Percentiles rank a stretch among this genome's conserved stretches.
Conservation (phyloP, 345 rosid genomes). For the Rubroshorea leprosula region DNA sequence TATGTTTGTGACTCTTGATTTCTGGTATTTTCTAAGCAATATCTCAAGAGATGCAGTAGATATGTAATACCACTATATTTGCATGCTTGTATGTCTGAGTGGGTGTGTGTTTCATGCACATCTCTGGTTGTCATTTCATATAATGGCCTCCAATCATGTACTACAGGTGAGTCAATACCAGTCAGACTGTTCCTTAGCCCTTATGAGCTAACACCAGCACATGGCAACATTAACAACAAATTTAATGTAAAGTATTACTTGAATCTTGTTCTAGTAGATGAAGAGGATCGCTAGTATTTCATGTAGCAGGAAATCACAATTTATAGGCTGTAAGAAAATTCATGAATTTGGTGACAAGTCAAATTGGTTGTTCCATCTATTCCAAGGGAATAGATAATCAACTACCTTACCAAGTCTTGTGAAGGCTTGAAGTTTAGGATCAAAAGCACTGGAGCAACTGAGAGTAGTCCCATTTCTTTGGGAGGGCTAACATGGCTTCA, state of each 20-base stretch:
- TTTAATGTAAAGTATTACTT: constrained; percentile 91
- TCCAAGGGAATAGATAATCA: constrained; percentile 12
- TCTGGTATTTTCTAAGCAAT: neutral
- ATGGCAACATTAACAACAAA: constrained; percentile 93
- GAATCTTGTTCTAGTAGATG: constrained; percentile 94
- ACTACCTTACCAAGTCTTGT: constrained; percentile 26
- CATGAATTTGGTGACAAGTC: constrained; percentile 25
- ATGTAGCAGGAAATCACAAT: constrained; percentile 95
- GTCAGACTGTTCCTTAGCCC: constrained; percentile 92
- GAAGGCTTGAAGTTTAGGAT: constrained; percentile 24
- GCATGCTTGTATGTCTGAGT: neutral
- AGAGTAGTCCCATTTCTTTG: constrained; percentile 8
- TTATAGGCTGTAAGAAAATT: constrained; percentile 70
- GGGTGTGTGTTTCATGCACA: too few species aligned
- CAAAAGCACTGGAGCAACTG: constrained; percentile 11
- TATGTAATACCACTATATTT: constrained; percentile 3
- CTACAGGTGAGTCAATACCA: constrained; percentile 92
- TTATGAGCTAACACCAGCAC: constrained; percentile 90
- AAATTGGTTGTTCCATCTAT: constrained; percentile 13
- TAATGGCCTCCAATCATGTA: constrained; percentile 12
- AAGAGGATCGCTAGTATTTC: constrained; percentile 95
- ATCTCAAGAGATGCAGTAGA: neutral
- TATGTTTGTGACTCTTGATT: constrained; percentile 17
- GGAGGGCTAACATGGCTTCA: constrained; percentile 12
- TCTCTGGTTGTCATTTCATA: neutral